Evolutionary conservation across 257 asterid genomes (phyloP).

Genomic region (Solanum neorickii): DNA sequence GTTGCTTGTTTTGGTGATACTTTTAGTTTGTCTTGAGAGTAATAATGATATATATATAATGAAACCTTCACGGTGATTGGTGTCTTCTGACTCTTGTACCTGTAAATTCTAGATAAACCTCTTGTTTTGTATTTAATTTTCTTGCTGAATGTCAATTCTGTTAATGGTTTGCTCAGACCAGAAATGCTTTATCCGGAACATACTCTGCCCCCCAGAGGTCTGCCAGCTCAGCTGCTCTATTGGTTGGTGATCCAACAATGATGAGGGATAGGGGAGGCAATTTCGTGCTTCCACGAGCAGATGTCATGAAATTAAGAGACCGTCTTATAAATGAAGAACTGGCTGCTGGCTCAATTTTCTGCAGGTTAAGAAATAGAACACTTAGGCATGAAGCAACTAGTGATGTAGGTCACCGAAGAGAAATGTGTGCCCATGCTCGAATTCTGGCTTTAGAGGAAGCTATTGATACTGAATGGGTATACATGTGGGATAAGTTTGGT

Average conservation of each 20-base stretch:
- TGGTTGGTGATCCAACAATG: slow-evolving; percentile 95
- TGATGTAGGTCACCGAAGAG: slow-evolving; percentile 89
- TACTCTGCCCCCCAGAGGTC: slow-evolving; percentile 99
- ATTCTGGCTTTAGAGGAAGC: slow-evolving; percentile 97
- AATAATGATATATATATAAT: background rate
- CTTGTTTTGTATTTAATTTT: slow-evolving; percentile 7
- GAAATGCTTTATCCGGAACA: slow-evolving; percentile 94
- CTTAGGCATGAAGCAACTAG: slow-evolving; percentile 59
- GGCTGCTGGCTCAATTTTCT: slow-evolving; percentile 75
- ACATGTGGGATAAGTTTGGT: slow-evolving; percentile 99
- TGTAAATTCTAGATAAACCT: background rate
- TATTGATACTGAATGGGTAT: slow-evolving; percentile 98
- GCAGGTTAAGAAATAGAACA: slow-evolving; percentile 49
- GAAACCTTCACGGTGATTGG: background rate
- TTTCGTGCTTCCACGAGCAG: slow-evolving; percentile 97
- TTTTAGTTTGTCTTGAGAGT: background rate
- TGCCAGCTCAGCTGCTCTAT: slow-evolving; percentile 95
- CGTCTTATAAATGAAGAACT: slow-evolving; percentile 94
- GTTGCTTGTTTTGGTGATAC: background rate
- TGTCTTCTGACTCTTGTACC: background rate
- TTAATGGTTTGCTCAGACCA: slow-evolving; percentile 49
- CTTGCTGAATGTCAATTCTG: background rate
- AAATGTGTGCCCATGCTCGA: slow-evolving; percentile 98
- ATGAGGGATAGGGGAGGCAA: slow-evolving; percentile 92
- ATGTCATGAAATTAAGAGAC: slow-evolving; percentile 94